A percentile compares a stretch with the other conserved stretches of the same genome.
phyloP scores from a whole-genome alignment of 2,329 filamentous ascomycete genomes.

The Aspergillus tamarii region DNA sequence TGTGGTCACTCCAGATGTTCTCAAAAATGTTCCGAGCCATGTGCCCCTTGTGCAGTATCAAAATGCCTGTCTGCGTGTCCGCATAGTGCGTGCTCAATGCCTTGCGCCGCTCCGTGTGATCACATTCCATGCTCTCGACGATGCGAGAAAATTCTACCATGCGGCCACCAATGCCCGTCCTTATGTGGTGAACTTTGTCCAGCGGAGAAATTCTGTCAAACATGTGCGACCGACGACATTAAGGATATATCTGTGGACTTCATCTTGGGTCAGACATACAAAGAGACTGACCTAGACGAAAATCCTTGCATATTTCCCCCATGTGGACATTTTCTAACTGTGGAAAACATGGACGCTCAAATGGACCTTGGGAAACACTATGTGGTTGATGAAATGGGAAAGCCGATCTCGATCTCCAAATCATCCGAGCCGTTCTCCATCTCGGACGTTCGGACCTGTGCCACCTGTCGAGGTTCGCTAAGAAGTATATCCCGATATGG shows the following conservation, averaged over 20 bases:
- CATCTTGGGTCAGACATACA: slow-evolving; percentile 57
- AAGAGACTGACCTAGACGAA: slow-evolving; percentile 61
- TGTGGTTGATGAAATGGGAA: slow-evolving; percentile 26
- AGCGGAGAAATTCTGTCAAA: slow-evolving; percentile 56
- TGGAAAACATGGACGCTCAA: slow-evolving; percentile 62
- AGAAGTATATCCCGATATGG: slow-evolving; percentile 60
- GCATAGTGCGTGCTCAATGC: slow-evolving; percentile 56
- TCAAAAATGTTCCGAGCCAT: slow-evolving; percentile 60
- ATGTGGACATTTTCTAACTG: slow-evolving; percentile 67
- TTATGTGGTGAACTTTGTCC: slow-evolving; percentile 69
- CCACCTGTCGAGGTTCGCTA: slow-evolving; percentile 57
- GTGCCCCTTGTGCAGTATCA: slow-evolving; percentile 61
- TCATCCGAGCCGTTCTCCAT: slow-evolving; percentile 54
- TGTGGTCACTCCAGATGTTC: slow-evolving; percentile 55
- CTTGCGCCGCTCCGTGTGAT: slow-evolving; percentile 70
- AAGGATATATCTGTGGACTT: slow-evolving; percentile 59
- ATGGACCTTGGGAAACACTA: slow-evolving; percentile 51
- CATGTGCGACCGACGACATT: slow-evolving; percentile 49
- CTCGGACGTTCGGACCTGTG: slow-evolving; percentile 57
- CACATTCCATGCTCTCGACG: slow-evolving; percentile 66
- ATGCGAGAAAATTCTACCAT: slow-evolving; percentile 57
- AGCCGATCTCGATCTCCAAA: slow-evolving; percentile 27
- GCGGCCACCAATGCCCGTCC: slow-evolving; percentile 67
- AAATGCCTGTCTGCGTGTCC: slow-evolving; percentile 59
- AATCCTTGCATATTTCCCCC: slow-evolving; percentile 64